These are phyloP conservation scores for Fusarium bulbicola DNA, from an alignment of 2,329 filamentous ascomycete species.

Conservation along the genomic window DNA sequence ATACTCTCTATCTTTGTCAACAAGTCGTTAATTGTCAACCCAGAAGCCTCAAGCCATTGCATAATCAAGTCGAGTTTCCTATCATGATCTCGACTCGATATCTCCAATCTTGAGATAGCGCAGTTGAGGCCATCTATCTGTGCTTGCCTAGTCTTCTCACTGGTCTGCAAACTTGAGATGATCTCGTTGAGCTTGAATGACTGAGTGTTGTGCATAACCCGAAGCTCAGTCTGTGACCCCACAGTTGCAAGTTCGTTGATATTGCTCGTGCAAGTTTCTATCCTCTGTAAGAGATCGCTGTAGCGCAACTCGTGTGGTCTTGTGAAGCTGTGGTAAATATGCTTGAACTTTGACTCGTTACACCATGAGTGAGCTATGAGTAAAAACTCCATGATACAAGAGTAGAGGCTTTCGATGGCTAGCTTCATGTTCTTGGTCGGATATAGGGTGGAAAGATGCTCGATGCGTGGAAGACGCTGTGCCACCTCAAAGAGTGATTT, in stretches of 20 bases:
- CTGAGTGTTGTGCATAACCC: not conserved
- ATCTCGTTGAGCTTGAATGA: not conserved
- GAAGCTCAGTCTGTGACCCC: not conserved
- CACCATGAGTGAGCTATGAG: constrained; percentile 7
- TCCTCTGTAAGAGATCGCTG: not conserved
- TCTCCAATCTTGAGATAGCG: not conserved
- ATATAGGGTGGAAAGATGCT: not conserved
- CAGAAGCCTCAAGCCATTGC: not conserved
- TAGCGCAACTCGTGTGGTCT: constrained; percentile 3
- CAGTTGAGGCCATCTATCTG: not conserved
- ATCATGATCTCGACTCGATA: not conserved
- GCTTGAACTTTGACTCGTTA: constrained; percentile 5
- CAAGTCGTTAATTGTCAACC: not conserved
- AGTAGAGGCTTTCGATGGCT: not conserved
- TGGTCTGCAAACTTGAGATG: not conserved
- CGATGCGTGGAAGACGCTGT: not conserved
- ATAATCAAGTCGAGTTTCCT: not conserved
- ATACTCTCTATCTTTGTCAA: not conserved
- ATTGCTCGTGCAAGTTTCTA: not conserved
- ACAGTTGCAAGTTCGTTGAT: constrained; percentile 1
- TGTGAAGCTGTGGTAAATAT: constrained; percentile 9
- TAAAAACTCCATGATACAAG: constrained; percentile 5
- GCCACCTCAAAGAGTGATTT: not conserved
- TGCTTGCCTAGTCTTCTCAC: not conserved
- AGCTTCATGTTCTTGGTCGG: not conserved